Conservation (phyloP, 495 filamentous ascomycete species). For the Hypoxylon rickii region DNA sequence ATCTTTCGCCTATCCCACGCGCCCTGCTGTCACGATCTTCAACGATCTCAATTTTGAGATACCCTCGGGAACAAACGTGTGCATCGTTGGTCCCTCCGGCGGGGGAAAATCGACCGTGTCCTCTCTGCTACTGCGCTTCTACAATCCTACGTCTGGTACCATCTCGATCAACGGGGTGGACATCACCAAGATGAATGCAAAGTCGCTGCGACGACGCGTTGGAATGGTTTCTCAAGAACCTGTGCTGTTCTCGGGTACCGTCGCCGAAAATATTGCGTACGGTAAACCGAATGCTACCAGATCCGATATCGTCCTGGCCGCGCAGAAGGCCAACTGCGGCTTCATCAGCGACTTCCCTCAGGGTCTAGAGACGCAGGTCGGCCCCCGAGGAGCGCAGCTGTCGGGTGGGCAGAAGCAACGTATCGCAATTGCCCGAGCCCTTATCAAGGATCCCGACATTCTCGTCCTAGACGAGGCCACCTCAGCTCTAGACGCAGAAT, state of each 20-base stretch:
- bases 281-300: constrained; percentile 79
- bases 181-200: constrained; percentile 86
- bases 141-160: constrained; percentile 74
- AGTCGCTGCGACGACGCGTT: constrained; percentile 90
- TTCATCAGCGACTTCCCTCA: constrained; percentile 98
- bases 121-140: constrained; percentile 86
- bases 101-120: constrained; percentile 96
- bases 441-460: constrained; percentile 96
- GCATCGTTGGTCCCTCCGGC: constrained; percentile 92
- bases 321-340: constrained; percentile 91
- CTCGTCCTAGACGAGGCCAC: constrained; percentile 95
- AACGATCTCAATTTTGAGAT: constrained; percentile 87
- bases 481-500: constrained; percentile 94
- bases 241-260: constrained; percentile 91
- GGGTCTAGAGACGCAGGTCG: constrained; percentile 91
- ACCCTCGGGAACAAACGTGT: constrained; percentile 89
- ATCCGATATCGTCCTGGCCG: constrained; percentile 81
- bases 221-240: constrained; percentile 95
- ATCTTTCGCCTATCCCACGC: constrained; percentile 85
- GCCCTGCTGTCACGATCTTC: constrained; percentile 90
- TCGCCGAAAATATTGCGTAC: constrained; percentile 97
- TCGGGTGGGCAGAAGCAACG: constrained; percentile 97
- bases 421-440: constrained; percentile 92
- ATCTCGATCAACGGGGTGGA: constrained; percentile 86
- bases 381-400: constrained; percentile 88